These are phyloP conservation scores for Kodamaea suecica DNA, from an alignment of 1,139 yeast species.

Conservation along the genomic window DNA sequence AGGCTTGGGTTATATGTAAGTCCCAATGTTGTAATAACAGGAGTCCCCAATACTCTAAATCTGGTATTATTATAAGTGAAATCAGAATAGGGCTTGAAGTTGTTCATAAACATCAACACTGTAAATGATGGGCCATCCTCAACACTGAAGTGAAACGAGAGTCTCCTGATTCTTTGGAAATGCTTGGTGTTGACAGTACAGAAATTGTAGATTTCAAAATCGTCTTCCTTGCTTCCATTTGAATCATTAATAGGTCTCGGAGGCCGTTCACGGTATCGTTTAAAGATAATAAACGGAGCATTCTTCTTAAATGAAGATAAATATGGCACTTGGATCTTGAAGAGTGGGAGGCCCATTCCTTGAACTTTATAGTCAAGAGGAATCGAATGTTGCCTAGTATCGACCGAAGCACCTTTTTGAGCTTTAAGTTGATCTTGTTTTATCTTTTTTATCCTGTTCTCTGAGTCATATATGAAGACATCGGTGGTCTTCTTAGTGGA, in stretches of 20 bases:
- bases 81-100: slow-evolving; percentile 40
- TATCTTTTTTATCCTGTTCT: slow-evolving; percentile 21
- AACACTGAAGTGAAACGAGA: slow-evolving; percentile 28
- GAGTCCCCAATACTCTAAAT: slow-evolving; percentile 40
- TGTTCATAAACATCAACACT: slow-evolving; percentile 35
- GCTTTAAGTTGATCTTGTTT: slow-evolving; percentile 5
- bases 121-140: slow-evolving; percentile 18
- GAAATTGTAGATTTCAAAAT: slow-evolving; percentile 31
- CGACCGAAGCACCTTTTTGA: slow-evolving; percentile 16
- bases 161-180: slow-evolving; percentile 28
- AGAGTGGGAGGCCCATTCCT: slow-evolving; percentile 40
- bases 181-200: slow-evolving; percentile 35
- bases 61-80: slow-evolving; percentile 37
- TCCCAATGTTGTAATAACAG: slow-evolving; percentile 30
- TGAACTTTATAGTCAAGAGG: slow-evolving; percentile 31
- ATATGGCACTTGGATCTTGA: slow-evolving; percentile 36
- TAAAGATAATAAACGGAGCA: slow-evolving; percentile 35
- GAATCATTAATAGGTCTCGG: slow-evolving; percentile 17
- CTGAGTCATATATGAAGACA: slow-evolving; percentile 22
- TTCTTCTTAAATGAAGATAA: slow-evolving; percentile 37
- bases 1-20: slow-evolving; percentile 33
- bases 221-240: slow-evolving; percentile 8
- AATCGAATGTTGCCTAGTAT: slow-evolving; percentile 31
- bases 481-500: slow-evolving; percentile 22
- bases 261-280: slow-evolving; percentile 33